These are phyloP conservation scores for Capsella bursapastoris DNA, from an alignment of 345 rosid genomes.

Conservation along the genomic window DNA sequence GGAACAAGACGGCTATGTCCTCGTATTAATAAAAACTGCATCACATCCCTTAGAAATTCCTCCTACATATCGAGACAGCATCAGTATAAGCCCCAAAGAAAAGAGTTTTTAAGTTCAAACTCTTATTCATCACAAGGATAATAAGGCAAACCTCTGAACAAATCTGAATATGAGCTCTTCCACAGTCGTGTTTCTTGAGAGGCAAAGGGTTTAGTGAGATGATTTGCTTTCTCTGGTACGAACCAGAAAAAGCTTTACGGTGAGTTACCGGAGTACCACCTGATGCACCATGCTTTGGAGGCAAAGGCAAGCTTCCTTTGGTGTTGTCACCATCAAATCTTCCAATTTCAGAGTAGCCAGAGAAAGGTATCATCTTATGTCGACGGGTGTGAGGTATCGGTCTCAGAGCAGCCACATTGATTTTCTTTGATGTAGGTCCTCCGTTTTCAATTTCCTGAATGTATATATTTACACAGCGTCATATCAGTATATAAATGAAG, in stretches of 20 bases:
- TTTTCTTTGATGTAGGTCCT: conserved; percentile 52
- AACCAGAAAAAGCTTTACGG: conserved; percentile 77
- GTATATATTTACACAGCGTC: not conserved
- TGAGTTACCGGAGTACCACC: conserved; percentile 64
- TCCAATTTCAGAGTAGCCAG: conserved; percentile 71
- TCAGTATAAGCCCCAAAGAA: not conserved
- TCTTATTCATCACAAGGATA: conserved; percentile 9
- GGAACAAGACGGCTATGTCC: conserved; percentile 98
- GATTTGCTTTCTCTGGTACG: conserved; percentile 89
- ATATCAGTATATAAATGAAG: conserved; percentile 6
- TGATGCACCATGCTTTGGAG: conserved; percentile 62
- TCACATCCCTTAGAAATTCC: conserved; percentile 95
- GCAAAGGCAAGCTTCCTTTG: conserved; percentile 65
- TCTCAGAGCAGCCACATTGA: conserved; percentile 77
- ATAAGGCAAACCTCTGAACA: conserved; percentile 82
- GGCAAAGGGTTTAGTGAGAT: conserved; percentile 92
- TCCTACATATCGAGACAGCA: conserved; percentile 61
- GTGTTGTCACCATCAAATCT: conserved; percentile 75
- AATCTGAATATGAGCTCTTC: conserved; percentile 87
- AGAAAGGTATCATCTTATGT: conserved; percentile 82
- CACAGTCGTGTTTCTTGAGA: conserved; percentile 97
- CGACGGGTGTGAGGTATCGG: conserved; percentile 86
- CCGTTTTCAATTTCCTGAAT: conserved; percentile 61
- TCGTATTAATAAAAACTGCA: conserved; percentile 91
- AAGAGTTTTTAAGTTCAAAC: conserved; percentile 1